phyloP scores from a whole-genome alignment of 2,329 filamentous ascomycete genomes.

The Didymella pinodella region DNA sequence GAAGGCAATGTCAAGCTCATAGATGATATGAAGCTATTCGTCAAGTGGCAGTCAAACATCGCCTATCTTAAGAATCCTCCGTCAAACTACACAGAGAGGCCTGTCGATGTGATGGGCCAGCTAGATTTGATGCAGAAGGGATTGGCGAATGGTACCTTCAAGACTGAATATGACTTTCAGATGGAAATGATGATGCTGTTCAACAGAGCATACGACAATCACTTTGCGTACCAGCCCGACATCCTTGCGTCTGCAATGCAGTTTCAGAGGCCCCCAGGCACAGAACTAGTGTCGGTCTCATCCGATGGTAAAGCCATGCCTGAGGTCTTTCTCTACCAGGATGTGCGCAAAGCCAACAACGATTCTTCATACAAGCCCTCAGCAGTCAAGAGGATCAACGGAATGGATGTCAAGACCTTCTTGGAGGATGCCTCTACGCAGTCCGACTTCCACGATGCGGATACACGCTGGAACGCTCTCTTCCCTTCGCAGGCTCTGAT shows the following conservation, averaged over 20 bases:
- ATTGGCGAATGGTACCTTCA: slow-evolving; percentile 41
- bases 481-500: slow-evolving; percentile 48
- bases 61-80: slow-evolving; percentile 52
- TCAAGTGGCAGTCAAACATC: slow-evolving; percentile 52
- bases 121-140: slow-evolving; percentile 47
- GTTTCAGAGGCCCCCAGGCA: slow-evolving; percentile 44
- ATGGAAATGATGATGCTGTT: slow-evolving; percentile 47
- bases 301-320: slow-evolving; percentile 48
- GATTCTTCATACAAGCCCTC: slow-evolving; percentile 46
- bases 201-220: slow-evolving; percentile 52
- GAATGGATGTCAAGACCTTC: slow-evolving; percentile 43
- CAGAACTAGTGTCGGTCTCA: slow-evolving; percentile 48
- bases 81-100: slow-evolving; percentile 46
- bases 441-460: slow-evolving; percentile 50
- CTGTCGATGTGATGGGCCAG: slow-evolving; percentile 51
- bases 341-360: slow-evolving; percentile 38
- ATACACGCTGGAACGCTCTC: slow-evolving; percentile 52
- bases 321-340: slow-evolving; percentile 48
- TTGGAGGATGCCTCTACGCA: slow-evolving; percentile 44
- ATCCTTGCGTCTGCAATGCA: slow-evolving; percentile 49
- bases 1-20: slow-evolving; percentile 44
- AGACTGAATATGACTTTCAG: slow-evolving; percentile 54
- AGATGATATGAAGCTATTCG: slow-evolving; percentile 46
- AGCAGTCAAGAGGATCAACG: slow-evolving; percentile 50
- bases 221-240: slow-evolving; percentile 50